Evolutionary conservation across 2,329 filamentous ascomycete species (phyloP), one percentile per base, ranked within the genome.

Genomic region (Trichoderma sp.): DNA sequence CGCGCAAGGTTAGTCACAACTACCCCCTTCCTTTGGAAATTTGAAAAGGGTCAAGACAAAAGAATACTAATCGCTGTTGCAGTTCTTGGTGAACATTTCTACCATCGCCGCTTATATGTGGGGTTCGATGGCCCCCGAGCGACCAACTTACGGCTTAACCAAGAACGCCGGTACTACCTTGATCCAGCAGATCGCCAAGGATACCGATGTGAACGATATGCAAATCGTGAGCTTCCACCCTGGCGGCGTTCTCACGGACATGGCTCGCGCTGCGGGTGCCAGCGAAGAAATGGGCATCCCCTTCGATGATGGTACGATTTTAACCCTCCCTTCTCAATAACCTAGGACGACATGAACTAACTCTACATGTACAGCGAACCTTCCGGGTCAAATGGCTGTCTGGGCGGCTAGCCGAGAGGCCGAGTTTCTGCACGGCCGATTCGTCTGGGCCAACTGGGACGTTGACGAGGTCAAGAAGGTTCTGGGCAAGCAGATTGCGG

Each of bases 381-480:
- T 76, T 12, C 64, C 73, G 6, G 74, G 74, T 7, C 65, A 78
- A 36, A 84, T 82, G 62, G 73, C 76, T 8, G 80, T 84, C 7
- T 85, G 83, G 84, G 75, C 80, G 1, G 79, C 83, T 1, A 79
- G 77, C 8, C 71, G 76, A 0, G 80, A 84, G 71, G 83, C 83
- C 2, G 71, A 70, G 8, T 83, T 84, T 66, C 73, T 85, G 28
- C 82, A 81, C 58, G 80, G 81, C 5, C 82, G 81, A 32, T 81
- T 81, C 43, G 76, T 82, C 4, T 82, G 80, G 78, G 77, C 80
- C 7, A 78, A 79, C n/a, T 85, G 83, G 83, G 83, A 85, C 73
- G 78, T 83, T 1, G 77, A 75, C 24, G 74, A 75, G 57, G 47
- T 76, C 18, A 62, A 70, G 32, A 32, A 60, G 2, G 71, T 64